Conservation (phyloP, 495 filamentous ascomycete species). For the Hypomontagnella submonticulosa region DNA sequence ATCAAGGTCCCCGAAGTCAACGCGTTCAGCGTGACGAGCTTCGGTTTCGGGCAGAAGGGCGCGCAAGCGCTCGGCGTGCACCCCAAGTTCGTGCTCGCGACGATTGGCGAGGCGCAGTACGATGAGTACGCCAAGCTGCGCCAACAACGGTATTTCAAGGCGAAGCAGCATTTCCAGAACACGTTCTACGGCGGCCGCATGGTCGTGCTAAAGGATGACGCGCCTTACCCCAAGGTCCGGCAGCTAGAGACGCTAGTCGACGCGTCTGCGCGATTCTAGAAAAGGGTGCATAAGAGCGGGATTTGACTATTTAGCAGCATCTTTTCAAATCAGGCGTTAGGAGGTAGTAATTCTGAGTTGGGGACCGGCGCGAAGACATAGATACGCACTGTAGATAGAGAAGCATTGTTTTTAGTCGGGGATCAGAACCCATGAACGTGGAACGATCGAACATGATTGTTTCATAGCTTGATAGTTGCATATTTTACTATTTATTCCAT, state of each 20-base stretch:
- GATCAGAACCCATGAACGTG: too few relatives aligned
- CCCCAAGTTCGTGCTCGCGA: slow-evolving; percentile 85
- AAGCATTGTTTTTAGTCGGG: too few relatives aligned
- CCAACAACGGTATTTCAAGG: slow-evolving; percentile 35
- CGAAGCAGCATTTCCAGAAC: slow-evolving; percentile 42
- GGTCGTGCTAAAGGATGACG: slow-evolving; percentile 40
- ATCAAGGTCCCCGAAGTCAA: slow-evolving; percentile 95
- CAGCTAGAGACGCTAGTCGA: slow-evolving; percentile 30
- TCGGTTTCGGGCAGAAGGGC: slow-evolving; percentile 94
- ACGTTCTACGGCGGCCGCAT: slow-evolving; percentile 36
- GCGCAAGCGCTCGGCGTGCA: slow-evolving; percentile 90
- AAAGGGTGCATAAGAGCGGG: neutral
- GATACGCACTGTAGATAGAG: too few relatives aligned
- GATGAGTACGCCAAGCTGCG: slow-evolving; percentile 61
- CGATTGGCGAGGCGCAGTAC: slow-evolving; percentile 78
- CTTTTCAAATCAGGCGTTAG: too few relatives aligned
- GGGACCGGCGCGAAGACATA: neutral
- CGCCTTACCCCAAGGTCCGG: slow-evolving; percentile 31
- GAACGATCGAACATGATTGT: too few relatives aligned
- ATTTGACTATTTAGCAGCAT: neutral
- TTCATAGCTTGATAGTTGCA: too few relatives aligned
- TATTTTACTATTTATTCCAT: neutral
- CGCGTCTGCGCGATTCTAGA: slow-evolving; percentile 32
- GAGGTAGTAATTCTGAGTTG: too few relatives aligned
- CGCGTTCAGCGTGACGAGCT: slow-evolving; percentile 90